phyloP scores from a whole-genome alignment of 2,329 filamentous ascomycete genomes.

The Byssochlamys sp. region DNA sequence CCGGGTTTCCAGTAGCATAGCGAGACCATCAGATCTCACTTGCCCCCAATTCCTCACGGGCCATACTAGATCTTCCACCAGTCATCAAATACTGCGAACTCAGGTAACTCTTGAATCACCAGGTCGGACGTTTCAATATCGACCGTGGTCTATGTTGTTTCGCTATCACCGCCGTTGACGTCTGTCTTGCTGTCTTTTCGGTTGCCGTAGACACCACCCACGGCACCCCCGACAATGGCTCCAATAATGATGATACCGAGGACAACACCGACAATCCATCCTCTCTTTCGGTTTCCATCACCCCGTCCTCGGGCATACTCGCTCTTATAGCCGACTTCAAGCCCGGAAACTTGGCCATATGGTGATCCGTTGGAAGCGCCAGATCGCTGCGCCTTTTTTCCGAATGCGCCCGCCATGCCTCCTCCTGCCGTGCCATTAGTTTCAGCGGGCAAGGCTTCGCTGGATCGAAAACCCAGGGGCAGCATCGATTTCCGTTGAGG shows the following conservation, averaged over 20 bases:
- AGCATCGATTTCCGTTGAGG: slow-evolving; percentile 51
- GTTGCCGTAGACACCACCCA: slow-evolving; percentile 61
- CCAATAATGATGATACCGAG: slow-evolving; percentile 46
- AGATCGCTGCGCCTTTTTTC: slow-evolving; percentile 16
- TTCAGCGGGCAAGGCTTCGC: slow-evolving; percentile 21
- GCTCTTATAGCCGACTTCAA: slow-evolving; percentile 46
- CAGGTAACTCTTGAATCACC: slow-evolving; percentile 68
- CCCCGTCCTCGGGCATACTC: slow-evolving; percentile 55
- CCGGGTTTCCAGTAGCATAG: slow-evolving; percentile 75
- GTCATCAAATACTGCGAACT: slow-evolving; percentile 92
- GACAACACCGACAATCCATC: slow-evolving; percentile 54
- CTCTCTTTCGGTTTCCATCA: slow-evolving; percentile 55
- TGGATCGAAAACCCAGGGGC: slow-evolving; percentile 43
- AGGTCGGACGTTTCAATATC: slow-evolving; percentile 54
- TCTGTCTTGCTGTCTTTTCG: slow-evolving; percentile 31
- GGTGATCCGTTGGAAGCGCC: too few relatives aligned
- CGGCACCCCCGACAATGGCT: slow-evolving; percentile 62
- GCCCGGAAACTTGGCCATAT: slow-evolving; percentile 38
- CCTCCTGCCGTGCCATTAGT: slow-evolving; percentile 37
- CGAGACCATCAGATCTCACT: slow-evolving; percentile 87
- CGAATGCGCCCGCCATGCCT: slow-evolving; percentile 34
- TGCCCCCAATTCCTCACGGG: slow-evolving; percentile 66
- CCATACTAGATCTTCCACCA: slow-evolving; percentile 83
- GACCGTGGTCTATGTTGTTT: slow-evolving; percentile 16
- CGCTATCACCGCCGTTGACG: slow-evolving; percentile 14